A percentile compares a stretch with the other conserved stretches of the same genome.
phyloP scores from a whole-genome alignment of 306 rosid genomes.

The Dryas octopetala region DNA sequence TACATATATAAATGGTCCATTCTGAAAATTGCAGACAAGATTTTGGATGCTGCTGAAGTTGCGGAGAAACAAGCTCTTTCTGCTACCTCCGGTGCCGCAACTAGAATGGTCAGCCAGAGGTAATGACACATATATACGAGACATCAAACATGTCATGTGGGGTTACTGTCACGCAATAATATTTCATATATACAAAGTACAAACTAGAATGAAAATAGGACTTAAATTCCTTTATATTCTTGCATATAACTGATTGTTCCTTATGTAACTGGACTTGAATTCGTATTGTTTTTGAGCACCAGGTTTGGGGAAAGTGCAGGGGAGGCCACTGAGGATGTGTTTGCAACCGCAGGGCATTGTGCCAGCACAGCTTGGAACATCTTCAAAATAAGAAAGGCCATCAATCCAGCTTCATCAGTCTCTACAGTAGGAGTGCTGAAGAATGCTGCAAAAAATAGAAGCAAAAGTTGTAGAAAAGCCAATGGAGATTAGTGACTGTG shows the following conservation, averaged over 20 bases:
- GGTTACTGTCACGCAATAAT: too few relatives aligned
- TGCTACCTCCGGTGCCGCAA: slow-evolving; percentile 72
- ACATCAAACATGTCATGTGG: too few relatives aligned
- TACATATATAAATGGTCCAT: neutral
- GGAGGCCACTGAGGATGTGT: slow-evolving; percentile 68
- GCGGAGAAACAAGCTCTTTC: slow-evolving; percentile 82
- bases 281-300: slow-evolving; percentile 13
- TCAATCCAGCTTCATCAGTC: slow-evolving; percentile 76
- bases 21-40: slow-evolving; percentile 56
- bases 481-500: neutral
- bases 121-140: slow-evolving; percentile 12
- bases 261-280: neutral
- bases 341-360: slow-evolving; percentile 81
- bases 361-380: slow-evolving; percentile 84
- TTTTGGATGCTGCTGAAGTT: slow-evolving; percentile 88
- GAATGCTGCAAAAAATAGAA: slow-evolving; percentile 44
- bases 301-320: slow-evolving; percentile 93
- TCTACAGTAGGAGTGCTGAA: slow-evolving; percentile 47
- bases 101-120: slow-evolving; percentile 72
- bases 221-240: too few relatives aligned
- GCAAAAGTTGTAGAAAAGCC: slow-evolving; percentile 15
- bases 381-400: slow-evolving; percentile 71
- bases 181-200: too few relatives aligned
- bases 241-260: too few relatives aligned
- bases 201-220: too few relatives aligned